Base-by-base conservation (phyloP, 768 basidiomycete species). In the Phaffia australis region DNA sequence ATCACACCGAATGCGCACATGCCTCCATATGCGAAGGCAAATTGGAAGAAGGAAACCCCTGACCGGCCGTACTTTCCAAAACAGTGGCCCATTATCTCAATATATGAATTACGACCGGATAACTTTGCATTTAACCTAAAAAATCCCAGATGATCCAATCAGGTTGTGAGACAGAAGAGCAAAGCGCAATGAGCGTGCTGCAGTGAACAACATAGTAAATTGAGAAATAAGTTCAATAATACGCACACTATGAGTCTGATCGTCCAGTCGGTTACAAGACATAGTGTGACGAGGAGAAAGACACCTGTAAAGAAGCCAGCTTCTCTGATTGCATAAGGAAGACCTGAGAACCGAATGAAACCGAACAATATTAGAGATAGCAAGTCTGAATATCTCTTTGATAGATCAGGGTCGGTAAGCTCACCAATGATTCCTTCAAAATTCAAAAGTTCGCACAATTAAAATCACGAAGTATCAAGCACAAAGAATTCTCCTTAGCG, bases 1-100 rank as follows among this genome's bases (percentile, higher is more conserved):
- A 98, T 97, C 72, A 98, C 94, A 32, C 91, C 89, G 75, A 97
- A 98, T 0, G 94, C 94, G 71, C 91, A 94, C 92, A 97, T 72
- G 86, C 91, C 93, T 72, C 95, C 95, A 70, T 95, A 95, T 9
- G 95, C 95, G 74, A 99, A 98, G 3, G 91, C 81, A 74, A 99
- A 98, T 75, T 98, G 95, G 74, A 99, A 98, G 75, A 97, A 86
- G 0, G 93, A 94, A 21, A 95, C 89, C 0, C 89, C 89, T 1
- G 89, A 89, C 60, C 90, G 83, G n/a, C 95, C 95, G 62, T 85
- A 86, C 16, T 83, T 76, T 8, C 95, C 95, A 76, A 93, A 99
- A 76, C 89, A 93, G 60, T 84, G 86, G 74, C 88, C 80, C 92
- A 97, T 94, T 63, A 95, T 87, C 71, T 76, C 91, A 66, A 93